Evolutionary conservation across 257 asterid genomes (phyloP).

Genomic region (Mitragyna speciosa): DNA sequence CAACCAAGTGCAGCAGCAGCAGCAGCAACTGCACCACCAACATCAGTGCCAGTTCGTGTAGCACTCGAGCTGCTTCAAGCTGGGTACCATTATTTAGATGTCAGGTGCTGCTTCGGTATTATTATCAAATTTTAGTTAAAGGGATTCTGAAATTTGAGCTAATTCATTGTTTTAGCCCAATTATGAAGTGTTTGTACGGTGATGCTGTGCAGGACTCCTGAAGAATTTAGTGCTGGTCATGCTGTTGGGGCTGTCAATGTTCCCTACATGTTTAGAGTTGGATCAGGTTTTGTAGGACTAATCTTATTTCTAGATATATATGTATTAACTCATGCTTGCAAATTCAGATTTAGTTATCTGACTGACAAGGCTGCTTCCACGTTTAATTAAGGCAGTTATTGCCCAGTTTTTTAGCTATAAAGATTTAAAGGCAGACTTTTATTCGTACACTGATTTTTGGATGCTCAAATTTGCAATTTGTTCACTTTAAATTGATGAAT

Average conservation of each 20-base stretch:
- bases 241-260: constrained; percentile 67
- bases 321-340: neutral
- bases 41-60: constrained; percentile 78
- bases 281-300: constrained; percentile 43
- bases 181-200: neutral
- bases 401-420: too few species aligned
- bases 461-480: neutral
- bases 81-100: constrained; percentile 73
- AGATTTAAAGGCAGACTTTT: too few species aligned
- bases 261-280: constrained; percentile 62
- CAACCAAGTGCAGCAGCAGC: constrained; percentile 27
- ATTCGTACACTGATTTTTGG: neutral
- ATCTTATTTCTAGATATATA: neutral
- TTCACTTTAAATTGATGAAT: neutral
- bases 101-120: constrained; percentile 40
- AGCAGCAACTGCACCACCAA: constrained; percentile 31
- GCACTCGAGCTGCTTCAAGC: constrained; percentile 77
- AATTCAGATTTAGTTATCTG: neutral
- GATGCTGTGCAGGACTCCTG: constrained; percentile 51
- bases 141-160: neutral
- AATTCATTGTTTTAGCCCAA: neutral
- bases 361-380: neutral
- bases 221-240: constrained; percentile 66
- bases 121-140: neutral
- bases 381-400: neutral